These are phyloP conservation scores for Kwoniella sp. DNA, from an alignment of 768 basidiomycete species.

Conservation along the genomic window DNA sequence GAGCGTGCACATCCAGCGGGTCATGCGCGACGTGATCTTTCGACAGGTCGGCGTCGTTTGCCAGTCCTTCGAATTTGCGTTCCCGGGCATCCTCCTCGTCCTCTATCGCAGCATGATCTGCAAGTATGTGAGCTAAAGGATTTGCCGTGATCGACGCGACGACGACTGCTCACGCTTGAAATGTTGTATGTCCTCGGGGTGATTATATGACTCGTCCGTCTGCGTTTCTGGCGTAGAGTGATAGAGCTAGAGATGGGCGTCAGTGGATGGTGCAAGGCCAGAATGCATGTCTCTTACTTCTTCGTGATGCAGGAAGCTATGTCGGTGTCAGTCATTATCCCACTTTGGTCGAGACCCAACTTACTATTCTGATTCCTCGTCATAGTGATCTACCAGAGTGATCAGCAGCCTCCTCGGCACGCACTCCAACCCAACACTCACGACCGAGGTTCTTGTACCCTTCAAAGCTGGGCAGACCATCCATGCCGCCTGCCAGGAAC, in stretches of 20 bases:
- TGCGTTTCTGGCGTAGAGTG: slow-evolving; percentile 97
- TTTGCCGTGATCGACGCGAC: no score
- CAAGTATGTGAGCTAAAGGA: not conserved
- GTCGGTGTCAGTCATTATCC: slow-evolving; percentile 5
- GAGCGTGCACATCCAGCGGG: slow-evolving; percentile 46
- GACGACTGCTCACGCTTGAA: slow-evolving; percentile 63
- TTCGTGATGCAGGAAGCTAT: slow-evolving; percentile 71
- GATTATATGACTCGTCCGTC: slow-evolving; percentile 87
- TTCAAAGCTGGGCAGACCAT: slow-evolving; percentile 48
- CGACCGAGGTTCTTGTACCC: slow-evolving; percentile 50
- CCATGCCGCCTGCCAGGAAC: slow-evolving; percentile 46
- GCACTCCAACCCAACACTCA: no score
- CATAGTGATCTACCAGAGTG: slow-evolving; percentile 37
- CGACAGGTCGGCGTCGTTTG: slow-evolving; percentile 55
- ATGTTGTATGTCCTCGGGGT: slow-evolving; percentile 81
- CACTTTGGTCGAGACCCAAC: slow-evolving; percentile 3
- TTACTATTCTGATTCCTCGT: slow-evolving; percentile 51
- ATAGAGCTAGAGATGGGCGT: slow-evolving; percentile 58
- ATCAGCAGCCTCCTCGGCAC: no score
- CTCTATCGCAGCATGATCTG: slow-evolving; percentile 78
- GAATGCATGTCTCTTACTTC: slow-evolving; percentile 54
- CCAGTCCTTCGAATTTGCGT: slow-evolving; percentile 75
- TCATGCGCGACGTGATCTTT: slow-evolving; percentile 56
- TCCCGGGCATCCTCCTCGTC: slow-evolving; percentile 75
- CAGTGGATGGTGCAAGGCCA: not conserved